Evolutionary conservation across 2,329 filamentous ascomycete genomes (phyloP).

Genomic region (Keithomyces neogunnii): DNA sequence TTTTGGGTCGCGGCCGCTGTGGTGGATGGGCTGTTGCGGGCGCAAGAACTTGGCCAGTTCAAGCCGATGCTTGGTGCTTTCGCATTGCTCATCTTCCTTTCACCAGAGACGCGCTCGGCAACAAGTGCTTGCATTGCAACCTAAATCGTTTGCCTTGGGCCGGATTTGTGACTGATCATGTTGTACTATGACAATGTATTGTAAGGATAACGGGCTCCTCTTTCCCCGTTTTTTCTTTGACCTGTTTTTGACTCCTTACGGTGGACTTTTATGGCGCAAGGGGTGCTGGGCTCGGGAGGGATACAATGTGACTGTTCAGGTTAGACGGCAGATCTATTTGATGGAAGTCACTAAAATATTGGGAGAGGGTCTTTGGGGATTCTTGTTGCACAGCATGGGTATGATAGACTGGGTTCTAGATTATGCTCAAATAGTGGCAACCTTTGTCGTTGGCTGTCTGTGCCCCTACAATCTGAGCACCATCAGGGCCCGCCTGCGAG

Average conservation of each 20-base stretch:
- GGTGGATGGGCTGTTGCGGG: not conserved
- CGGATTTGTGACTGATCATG: slow-evolving; percentile 11
- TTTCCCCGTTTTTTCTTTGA: slow-evolving; percentile 1
- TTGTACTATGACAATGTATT: slow-evolving; percentile 12
- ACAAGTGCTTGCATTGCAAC: not conserved
- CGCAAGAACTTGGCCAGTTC: not conserved
- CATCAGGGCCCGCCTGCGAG: not conserved
- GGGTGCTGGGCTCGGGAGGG: not conserved
- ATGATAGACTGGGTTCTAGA: not conserved
- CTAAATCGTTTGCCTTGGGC: not conserved
- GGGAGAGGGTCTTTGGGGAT: not conserved
- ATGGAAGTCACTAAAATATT: not conserved
- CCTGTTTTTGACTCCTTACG: slow-evolving; percentile 1
- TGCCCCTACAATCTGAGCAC: too few species aligned
- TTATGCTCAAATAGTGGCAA: not conserved
- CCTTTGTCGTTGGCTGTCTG: not conserved
- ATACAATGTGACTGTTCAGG: not conserved
- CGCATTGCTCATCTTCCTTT: not conserved
- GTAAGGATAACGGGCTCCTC: not conserved
- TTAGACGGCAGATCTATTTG: not conserved
- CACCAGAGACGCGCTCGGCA: not conserved
- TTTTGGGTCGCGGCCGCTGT: not conserved
- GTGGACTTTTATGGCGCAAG: not conserved
- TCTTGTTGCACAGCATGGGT: not conserved
- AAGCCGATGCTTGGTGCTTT: not conserved